phyloP scores from a whole-genome alignment of 2,329 filamentous ascomycete species.

The Dactylonectria estremocensis region DNA sequence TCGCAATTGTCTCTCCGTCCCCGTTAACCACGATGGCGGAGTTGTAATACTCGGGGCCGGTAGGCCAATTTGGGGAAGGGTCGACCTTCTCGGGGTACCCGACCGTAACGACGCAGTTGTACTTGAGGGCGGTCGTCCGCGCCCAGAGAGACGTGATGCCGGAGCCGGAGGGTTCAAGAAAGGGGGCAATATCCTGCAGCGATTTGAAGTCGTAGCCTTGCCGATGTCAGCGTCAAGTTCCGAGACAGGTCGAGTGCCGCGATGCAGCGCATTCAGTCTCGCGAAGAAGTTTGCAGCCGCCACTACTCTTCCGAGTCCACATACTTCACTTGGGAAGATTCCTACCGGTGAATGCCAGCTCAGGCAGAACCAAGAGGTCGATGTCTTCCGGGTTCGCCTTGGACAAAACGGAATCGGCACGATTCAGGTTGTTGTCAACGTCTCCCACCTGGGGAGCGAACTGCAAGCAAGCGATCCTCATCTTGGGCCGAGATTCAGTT shows the following conservation, averaged over 20 bases:
- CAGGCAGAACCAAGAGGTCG: conserved; percentile 81
- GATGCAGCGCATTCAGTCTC: not conserved
- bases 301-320: not conserved
- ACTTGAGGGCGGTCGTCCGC: conserved; percentile 73
- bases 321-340: not conserved
- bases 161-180: conserved; percentile 75
- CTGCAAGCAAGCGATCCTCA: conserved; percentile 80
- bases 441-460: conserved; percentile 81
- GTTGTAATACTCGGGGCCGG: conserved; percentile 69
- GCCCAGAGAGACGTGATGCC: conserved; percentile 83
- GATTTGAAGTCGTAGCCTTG: conserved; percentile 85
- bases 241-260: not conserved
- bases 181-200: conserved; percentile 76
- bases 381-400: conserved; percentile 67
- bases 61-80: conserved; percentile 63
- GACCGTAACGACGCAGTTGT: conserved; percentile 77
- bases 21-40: conserved; percentile 67
- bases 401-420: conserved; percentile 64
- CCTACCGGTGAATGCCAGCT: conserved; percentile 81
- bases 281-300: not conserved
- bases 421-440: conserved; percentile 73
- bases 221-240: conserved; percentile 18
- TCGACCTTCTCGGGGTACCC: conserved; percentile 83
- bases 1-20: conserved; percentile 72
- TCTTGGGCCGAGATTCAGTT: conserved; percentile 51